phyloP scores from a whole-genome alignment of 345 rosid genomes.

The Euphorbia peplus region DNA sequence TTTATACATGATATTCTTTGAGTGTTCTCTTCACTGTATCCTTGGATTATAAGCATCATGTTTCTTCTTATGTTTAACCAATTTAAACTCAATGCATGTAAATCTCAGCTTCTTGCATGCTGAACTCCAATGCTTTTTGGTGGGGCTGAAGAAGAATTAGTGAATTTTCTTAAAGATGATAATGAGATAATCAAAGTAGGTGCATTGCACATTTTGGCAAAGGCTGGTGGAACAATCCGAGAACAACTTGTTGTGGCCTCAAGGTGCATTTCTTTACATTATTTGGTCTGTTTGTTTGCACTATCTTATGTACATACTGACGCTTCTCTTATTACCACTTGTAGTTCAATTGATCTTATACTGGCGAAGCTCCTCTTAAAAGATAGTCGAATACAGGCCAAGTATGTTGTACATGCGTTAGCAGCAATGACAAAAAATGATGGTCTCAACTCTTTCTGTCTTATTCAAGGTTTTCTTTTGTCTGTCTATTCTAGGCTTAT shows the following conservation, averaged over 20 bases:
- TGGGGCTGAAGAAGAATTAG: conserved; percentile 81
- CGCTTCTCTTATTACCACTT: conserved; percentile 27
- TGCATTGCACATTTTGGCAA: conserved; percentile 83
- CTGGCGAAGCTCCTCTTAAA: conserved; percentile 88
- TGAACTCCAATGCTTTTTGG: conserved; percentile 75
- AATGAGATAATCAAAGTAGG: conserved; percentile 87
- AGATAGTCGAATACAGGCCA: conserved; percentile 91
- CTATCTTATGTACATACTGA: conserved; percentile 26
- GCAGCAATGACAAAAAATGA: conserved; percentile 98
- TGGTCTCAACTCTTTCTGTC: conserved; percentile 93
- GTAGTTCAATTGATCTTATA: conserved; percentile 87
- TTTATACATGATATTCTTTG: background rate
- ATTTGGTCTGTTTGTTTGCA: conserved; percentile 7
- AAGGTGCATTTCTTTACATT: conserved; percentile 50
- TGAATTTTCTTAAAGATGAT: conserved; percentile 76
- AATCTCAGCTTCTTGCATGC: conserved; percentile 58
- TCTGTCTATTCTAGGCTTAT: background rate
- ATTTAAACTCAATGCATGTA: background rate
- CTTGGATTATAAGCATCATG: background rate
- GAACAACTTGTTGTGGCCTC: conserved; percentile 79
- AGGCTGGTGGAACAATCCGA: conserved; percentile 91
- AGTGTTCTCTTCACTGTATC: background rate
- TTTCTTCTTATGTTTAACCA: conserved; percentile 1
- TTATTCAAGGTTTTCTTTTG: conserved; percentile 63
- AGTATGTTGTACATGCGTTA: conserved; percentile 94